These are phyloP conservation scores for Trichoderma aggressivum DNA, from an alignment of 2,329 filamentous ascomycete genomes.

Conservation along the genomic window DNA sequence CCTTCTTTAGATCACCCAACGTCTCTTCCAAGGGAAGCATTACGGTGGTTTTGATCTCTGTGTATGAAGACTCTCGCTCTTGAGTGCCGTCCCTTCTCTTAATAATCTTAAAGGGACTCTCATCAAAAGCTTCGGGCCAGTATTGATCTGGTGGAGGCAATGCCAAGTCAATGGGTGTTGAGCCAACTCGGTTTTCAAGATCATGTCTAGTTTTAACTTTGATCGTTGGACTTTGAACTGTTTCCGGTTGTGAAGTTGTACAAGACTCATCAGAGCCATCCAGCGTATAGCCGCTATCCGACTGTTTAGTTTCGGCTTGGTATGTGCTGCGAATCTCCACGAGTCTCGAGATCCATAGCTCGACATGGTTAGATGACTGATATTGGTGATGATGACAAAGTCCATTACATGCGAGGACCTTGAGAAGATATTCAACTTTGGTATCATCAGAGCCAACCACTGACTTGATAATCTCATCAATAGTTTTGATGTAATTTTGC, in stretches of 20 bases:
- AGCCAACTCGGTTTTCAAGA: not conserved
- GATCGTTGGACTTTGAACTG: not conserved
- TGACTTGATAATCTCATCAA: not conserved
- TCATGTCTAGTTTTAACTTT: not conserved
- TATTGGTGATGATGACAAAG: not conserved
- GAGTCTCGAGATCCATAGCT: not conserved
- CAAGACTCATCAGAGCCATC: not conserved
- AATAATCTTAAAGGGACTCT: not conserved
- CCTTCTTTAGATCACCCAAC: not conserved
- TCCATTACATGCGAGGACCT: not conserved
- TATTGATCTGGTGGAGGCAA: not conserved
- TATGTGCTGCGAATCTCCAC: not conserved
- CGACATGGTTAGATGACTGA: not conserved
- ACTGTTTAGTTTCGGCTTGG: not conserved
- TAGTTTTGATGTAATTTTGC: not conserved
- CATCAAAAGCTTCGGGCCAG: not conserved
- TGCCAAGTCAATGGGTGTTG: not conserved
- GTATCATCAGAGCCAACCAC: not conserved
- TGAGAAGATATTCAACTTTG: not conserved
- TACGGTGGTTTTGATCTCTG: not conserved
- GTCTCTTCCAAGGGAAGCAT: not conserved
- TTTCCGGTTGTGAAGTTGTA: not conserved
- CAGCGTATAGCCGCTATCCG: not conserved
- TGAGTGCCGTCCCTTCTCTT: not conserved
- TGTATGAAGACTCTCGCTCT: not conserved